Percentiles rank a stretch among this genome's conserved stretches.
phyloP scores from a whole-genome alignment of 2,329 filamentous ascomycete species.

The Pleochaeta shiraiana region DNA sequence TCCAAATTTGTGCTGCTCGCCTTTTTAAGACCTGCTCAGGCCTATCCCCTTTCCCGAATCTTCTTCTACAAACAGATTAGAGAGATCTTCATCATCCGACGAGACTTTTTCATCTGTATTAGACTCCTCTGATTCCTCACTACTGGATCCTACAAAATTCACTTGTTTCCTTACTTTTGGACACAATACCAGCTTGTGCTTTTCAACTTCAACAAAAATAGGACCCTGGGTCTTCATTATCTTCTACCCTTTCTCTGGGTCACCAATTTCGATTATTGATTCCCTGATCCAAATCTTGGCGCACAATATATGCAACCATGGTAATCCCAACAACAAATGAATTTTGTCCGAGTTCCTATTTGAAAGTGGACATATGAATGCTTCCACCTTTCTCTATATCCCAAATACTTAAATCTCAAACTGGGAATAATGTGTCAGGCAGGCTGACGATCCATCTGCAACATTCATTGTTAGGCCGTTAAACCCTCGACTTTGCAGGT shows the following conservation, averaged over 20 bases:
- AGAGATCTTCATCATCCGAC: background rate
- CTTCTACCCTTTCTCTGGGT: background rate
- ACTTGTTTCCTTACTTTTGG: background rate
- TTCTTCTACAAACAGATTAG: background rate
- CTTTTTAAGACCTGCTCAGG: background rate
- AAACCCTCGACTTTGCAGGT: background rate
- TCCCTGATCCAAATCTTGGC: background rate
- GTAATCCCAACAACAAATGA: background rate
- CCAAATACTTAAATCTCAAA: background rate
- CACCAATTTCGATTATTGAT: background rate
- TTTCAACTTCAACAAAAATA: background rate
- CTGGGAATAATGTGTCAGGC: background rate
- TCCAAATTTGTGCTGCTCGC: too few species aligned
- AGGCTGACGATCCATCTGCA: background rate
- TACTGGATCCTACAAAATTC: background rate
- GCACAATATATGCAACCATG: background rate
- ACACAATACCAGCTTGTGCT: conserved; percentile 1
- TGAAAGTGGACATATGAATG: background rate
- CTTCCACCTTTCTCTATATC: background rate
- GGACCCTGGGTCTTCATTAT: background rate
- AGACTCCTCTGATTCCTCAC: background rate
- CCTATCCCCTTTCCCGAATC: background rate
- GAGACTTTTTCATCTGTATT: background rate
- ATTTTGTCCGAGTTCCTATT: background rate
- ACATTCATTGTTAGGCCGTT: background rate